Evolutionary conservation across 2,329 filamentous ascomycete genomes (phyloP).

Genomic region (Volutella citrinella): DNA sequence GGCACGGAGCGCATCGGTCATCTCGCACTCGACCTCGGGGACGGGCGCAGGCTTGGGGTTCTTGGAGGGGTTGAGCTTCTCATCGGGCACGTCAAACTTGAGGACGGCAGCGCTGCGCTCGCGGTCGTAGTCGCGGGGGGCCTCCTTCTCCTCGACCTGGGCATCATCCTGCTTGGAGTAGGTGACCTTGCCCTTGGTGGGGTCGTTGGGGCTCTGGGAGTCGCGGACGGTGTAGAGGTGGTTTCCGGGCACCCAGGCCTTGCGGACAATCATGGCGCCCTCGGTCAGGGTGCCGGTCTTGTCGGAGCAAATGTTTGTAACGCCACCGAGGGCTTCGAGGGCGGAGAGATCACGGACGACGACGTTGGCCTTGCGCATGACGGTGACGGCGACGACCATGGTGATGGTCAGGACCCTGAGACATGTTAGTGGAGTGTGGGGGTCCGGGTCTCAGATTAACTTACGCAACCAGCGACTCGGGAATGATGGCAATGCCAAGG

Average conservation of each 20-base stretch:
- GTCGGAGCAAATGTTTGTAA: conserved; percentile 72
- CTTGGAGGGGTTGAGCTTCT: conserved; percentile 43
- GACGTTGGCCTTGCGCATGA: conserved; percentile 63
- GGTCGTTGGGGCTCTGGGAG: conserved; percentile 59
- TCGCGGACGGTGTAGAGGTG: conserved; percentile 59
- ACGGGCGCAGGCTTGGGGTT: conserved; percentile 21
- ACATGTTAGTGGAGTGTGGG: conserved; percentile 11
- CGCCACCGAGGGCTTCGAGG: conserved; percentile 66
- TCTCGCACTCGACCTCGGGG: conserved; percentile 37
- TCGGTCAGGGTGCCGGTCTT: conserved; percentile 70
- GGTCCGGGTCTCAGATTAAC: conserved; percentile 15
- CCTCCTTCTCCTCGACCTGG: conserved; percentile 32
- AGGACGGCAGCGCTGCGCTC: conserved; percentile 59
- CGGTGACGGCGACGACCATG: conserved; percentile 63
- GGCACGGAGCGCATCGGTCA: conserved; percentile 48
- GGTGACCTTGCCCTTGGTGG: conserved; percentile 54
- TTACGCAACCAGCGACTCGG: conserved; percentile 61
- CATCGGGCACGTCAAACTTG: conserved; percentile 61
- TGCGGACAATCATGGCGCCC: conserved; percentile 67
- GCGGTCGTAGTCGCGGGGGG: conserved; percentile 54
- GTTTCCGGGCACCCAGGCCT: conserved; percentile 60
- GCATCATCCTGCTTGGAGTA: conserved; percentile 37
- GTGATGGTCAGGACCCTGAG: conserved; percentile 63
- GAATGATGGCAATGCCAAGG: conserved; percentile 60
- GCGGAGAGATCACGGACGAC: conserved; percentile 65